Evolutionary conservation across 352 stramenopile genomes (phyloP), one percentile per base, ranked within the genome.

Genomic region (Pythium pyrilobum): DNA sequence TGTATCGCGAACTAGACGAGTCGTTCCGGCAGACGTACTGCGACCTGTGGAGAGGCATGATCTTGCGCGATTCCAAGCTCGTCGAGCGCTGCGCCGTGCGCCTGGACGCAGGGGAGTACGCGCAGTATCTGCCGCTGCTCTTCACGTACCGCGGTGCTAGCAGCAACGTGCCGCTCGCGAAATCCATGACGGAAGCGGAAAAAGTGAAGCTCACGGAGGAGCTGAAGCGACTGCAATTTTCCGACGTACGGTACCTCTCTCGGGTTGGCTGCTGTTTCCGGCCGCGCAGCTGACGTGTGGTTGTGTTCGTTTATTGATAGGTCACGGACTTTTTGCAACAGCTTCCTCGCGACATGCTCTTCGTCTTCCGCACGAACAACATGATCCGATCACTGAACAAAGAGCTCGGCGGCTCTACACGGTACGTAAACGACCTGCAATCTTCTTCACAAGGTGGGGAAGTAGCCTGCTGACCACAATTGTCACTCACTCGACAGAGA

Each of bases 11-110:
- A 31, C 71, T 99, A 16, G 93, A 98, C 47, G 72, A 82, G 28
- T 69, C 90, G 20, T 99, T 99, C 69, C 90, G 96, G 25, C 76
- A 95, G 33, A 84, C 85, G 1, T 98, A 99, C 71, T 97, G 92
- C 36, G 74, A 95, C 43, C 67, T 99, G 29, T 99, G 97, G 97
- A 84, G 88, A 53, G 87, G 85, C 12, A 93, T 98, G 52, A 75
- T 98, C 6, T 73, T 98, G 53, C 87, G 88, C 18, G 89, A 98
- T 66, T 74, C 79, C 20, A 53, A 66, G 37, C 65, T 96, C 5
- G 65, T 95, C 15, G 61, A 78, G 28, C 58, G 87, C 42, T 89
- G 83, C 53, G 77, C 74, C 2, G 59, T 51, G 20, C 66, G 66
- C 0, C 36, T 92, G 11, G 73, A 87, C 34, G 66, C 92, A 47